Percentiles rank a stretch among this genome's conserved stretches.
Evolutionary conservation across 2,329 filamentous ascomycete genomes (phyloP).

Genomic region (Fusarium keratoplasticum): DNA sequence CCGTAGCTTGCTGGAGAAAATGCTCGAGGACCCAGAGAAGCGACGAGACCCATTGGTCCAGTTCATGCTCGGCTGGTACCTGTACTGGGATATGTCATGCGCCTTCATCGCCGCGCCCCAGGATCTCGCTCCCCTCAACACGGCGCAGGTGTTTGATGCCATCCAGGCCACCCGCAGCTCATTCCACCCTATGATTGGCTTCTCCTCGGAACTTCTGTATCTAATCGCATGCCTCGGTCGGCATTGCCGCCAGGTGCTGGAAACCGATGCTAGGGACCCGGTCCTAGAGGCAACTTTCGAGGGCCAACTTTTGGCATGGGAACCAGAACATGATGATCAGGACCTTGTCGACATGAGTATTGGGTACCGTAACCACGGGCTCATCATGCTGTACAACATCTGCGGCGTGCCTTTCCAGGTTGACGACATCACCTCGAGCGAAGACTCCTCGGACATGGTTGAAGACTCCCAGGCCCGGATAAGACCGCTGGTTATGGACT

Average conservation of each 20-base stretch:
- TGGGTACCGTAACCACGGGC: neutral
- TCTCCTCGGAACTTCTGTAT: neutral
- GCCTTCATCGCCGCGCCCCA: neutral
- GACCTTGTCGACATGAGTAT: neutral
- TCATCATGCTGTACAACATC: neutral
- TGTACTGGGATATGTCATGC: constrained; percentile 3
- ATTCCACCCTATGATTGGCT: neutral
- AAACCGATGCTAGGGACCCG: neutral
- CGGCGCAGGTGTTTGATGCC: neutral
- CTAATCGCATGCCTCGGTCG: neutral
- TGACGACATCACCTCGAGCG: too few species aligned
- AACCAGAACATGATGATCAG: neutral
- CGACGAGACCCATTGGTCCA: neutral
- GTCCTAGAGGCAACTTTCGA: neutral
- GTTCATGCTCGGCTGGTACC: neutral
- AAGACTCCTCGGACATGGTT: neutral
- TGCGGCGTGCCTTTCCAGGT: neutral
- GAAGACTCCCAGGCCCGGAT: neutral
- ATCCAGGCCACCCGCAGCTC: neutral
- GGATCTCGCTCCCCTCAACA: neutral
- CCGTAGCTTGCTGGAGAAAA: neutral
- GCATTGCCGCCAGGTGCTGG: neutral
- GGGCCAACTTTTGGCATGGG: neutral
- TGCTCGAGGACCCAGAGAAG: neutral
- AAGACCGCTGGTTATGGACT: neutral